A percentile compares a stretch with the other conserved stretches of the same genome.
phyloP scores from a whole-genome alignment of 345 rosid genomes.

The Kernera saxatilis region DNA sequence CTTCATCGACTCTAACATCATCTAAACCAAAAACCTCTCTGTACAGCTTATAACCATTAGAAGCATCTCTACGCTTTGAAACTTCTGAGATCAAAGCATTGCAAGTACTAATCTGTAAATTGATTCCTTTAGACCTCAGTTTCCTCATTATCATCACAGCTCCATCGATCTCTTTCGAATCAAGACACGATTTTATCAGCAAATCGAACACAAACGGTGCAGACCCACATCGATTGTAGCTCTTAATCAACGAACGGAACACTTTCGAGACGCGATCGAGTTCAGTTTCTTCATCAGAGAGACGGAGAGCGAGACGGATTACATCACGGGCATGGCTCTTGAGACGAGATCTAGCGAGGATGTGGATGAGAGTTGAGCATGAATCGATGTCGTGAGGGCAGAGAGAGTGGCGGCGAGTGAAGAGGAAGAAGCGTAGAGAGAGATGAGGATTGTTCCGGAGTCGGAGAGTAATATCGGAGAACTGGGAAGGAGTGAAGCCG shows the following conservation, averaged over 20 bases:
- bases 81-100: conserved; percentile 49
- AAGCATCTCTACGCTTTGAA: conserved; percentile 40
- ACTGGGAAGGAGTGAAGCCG: conserved; percentile 52
- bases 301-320: conserved; percentile 46
- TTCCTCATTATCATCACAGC: conserved; percentile 49
- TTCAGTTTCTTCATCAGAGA: conserved; percentile 14
- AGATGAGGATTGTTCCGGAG: conserved; percentile 62
- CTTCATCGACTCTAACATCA: conserved; percentile 8
- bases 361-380: conserved; percentile 54
- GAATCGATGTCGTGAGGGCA: conserved; percentile 54
- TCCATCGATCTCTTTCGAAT: conserved; percentile 51
- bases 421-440: conserved; percentile 64
- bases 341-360: conserved; percentile 75
- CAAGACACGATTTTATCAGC: conserved; percentile 62
- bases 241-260: conserved; percentile 44
- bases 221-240: conserved; percentile 71
- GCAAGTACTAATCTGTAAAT: conserved; percentile 49
- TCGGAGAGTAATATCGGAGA: conserved; percentile 49
- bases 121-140: conserved; percentile 58
- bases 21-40: conserved; percentile 52
- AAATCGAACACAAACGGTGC: conserved; percentile 86
- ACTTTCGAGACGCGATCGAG: conserved; percentile 26
- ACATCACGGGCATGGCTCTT: conserved; percentile 39
- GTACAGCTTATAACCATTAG: conserved; percentile 48
- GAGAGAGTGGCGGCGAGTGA: conserved; percentile 57